Conservation (phyloP, 208 protist genomes). For the Phytomonas sp. region DNA sequence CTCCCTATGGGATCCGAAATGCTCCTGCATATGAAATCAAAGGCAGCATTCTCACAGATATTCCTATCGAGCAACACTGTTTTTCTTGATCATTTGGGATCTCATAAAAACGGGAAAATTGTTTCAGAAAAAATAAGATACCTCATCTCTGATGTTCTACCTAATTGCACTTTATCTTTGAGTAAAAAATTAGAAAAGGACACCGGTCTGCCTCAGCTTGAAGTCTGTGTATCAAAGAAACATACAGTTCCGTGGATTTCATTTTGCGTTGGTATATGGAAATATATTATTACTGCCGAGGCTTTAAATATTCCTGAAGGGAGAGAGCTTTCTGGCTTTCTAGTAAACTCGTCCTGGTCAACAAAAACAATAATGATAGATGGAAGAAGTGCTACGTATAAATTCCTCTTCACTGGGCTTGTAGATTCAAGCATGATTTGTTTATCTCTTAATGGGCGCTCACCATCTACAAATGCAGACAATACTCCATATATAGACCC, state of each 20-base stretch:
- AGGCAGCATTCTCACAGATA: background rate
- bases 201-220: background rate
- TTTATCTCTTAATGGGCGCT: conserved; percentile 25
- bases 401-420: conserved; percentile 31
- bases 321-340: conserved; percentile 25
- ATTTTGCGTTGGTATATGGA: background rate
- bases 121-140: background rate
- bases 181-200: background rate
- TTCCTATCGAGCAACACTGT: background rate
- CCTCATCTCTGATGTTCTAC: background rate
- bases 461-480: conserved; percentile 27
- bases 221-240: background rate
- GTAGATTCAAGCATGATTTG: conserved; percentile 45
- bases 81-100: background rate
- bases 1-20: background rate
- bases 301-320: conserved; percentile 25
- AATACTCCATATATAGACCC: conserved; percentile 52
- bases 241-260: background rate
- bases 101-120: background rate
- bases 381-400: conserved; percentile 24
- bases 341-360: conserved; percentile 52
- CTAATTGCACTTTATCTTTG: background rate
- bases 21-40: background rate
- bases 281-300: conserved; percentile 41
- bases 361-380: conserved; percentile 22